Percentiles rank a stretch among this genome's conserved stretches.
phyloP scores from a whole-genome alignment of 305 asterid species.

The Fraxinus platypoda region DNA sequence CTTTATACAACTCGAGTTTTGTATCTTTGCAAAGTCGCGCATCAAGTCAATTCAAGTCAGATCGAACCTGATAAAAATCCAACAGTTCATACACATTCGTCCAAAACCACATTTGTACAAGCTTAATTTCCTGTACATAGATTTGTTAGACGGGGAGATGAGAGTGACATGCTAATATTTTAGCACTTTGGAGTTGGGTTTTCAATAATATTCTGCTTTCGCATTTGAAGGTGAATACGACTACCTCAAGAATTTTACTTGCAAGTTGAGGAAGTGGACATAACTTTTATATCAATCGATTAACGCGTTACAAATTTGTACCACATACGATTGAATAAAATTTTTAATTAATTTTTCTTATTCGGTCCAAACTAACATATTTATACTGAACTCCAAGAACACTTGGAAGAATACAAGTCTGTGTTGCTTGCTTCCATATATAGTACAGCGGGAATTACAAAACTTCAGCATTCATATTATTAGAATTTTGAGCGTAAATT shows the following conservation, averaged over 20 bases:
- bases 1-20: not conserved
- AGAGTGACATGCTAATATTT: conserved; percentile 33
- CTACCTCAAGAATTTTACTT: conserved; percentile 34
- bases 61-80: not conserved
- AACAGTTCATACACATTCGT: not conserved
- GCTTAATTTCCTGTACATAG: not conserved
- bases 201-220: conserved; percentile 36
- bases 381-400: not conserved
- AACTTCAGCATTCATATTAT: conserved; percentile 23
- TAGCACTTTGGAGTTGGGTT: conserved; percentile 24
- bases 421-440: conserved; percentile 1
- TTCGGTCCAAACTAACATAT: not conserved
- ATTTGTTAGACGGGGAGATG: conserved; percentile 1
- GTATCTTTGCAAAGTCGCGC: not conserved
- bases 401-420: not conserved
- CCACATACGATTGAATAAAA: not conserved
- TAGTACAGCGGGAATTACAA: conserved; percentile 9
- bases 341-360: not conserved
- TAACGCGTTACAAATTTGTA: not conserved
- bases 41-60: not conserved
- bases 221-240: conserved; percentile 40
- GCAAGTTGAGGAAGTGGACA: conserved; percentile 68
- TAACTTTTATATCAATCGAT: conserved; percentile 40
- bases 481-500: conserved; percentile 22
- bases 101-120: not conserved